Evolutionary conservation across 352 stramenopile genomes (phyloP), one percentile per base, ranked within the genome.

Genomic region (Phytophthora sp.): DNA sequence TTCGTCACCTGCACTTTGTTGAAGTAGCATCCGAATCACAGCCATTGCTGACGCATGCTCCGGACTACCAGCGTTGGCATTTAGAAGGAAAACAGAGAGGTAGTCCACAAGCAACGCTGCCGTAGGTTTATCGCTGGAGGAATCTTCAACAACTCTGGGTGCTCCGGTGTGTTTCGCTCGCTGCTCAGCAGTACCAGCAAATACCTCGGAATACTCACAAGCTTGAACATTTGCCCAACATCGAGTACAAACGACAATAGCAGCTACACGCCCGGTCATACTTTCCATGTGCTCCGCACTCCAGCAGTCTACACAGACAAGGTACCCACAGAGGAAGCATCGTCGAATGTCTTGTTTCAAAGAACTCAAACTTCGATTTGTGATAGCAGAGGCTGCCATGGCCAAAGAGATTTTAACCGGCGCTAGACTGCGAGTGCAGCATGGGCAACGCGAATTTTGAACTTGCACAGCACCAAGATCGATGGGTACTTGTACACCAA

Each of bases 401-500:
- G 21, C 26, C 1, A 50, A 23, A 1, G 54, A 39, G 13, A 54
- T 21, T 18, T 75, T 77, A 7, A 78, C 46, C 2, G 58, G 48
- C 8, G 63, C 48, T 28, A 87, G 56, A 32, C 57, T 59, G 31
- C 38, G 44, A 5, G 62, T 75, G 50, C 79, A 88, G 41, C 66
- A 70, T 18, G 67, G 62, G 30, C 79, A 88, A 23, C 69, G 67
- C n/a, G 55, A 20, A 39, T 83, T 88, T 2, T 59, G 45, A 7
- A 86, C 65, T 31, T 86, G 79, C 0, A 76, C n/a, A n/a, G n/a
- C n/a, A n/a, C n/a, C n/a, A n/a, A n/a, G n/a, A n/a, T n/a, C n/a
- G n/a, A n/a, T n/a, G n/a, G n/a, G n/a, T n/a, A n/a, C n/a, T n/a
- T n/a, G n/a, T n/a, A n/a, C 61, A 6, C 72, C 74, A 2, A 87